These are phyloP conservation scores for Gossypium australe DNA, from an alignment of 345 rosid genomes.

Conservation along the genomic window DNA sequence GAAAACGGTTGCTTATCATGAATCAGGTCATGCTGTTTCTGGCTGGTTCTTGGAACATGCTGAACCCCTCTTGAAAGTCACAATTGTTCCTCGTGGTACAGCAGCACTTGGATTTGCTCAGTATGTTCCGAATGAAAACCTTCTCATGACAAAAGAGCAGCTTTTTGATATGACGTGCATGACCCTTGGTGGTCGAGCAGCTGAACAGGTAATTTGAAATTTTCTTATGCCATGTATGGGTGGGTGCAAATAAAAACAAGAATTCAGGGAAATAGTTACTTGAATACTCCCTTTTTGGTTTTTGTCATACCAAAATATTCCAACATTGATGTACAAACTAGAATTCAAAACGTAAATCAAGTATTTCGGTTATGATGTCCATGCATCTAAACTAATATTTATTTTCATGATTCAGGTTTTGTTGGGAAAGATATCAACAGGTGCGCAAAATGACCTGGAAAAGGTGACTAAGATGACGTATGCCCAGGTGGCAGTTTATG, in stretches of 20 bases:
- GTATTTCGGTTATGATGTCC: background rate
- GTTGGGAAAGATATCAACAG: constrained; percentile 85
- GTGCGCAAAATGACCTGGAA: constrained; percentile 94
- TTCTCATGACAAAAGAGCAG: constrained; percentile 92
- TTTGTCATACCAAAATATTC: background rate
- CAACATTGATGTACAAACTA: background rate
- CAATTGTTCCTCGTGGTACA: constrained; percentile 96
- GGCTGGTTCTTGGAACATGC: constrained; percentile 99
- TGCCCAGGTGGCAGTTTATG: constrained; percentile 93
- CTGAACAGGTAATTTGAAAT: constrained; percentile 64
- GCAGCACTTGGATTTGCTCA: constrained; percentile 97
- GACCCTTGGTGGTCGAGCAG: constrained; percentile 98
- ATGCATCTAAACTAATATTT: background rate
- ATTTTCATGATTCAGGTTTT: constrained; percentile 45
- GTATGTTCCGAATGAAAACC: constrained; percentile 93
- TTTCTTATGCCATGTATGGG: background rate
- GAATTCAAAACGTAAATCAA: background rate
- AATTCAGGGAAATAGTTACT: background rate
- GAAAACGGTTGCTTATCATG: constrained; percentile 90
- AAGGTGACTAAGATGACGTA: constrained; percentile 95
- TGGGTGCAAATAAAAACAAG: background rate
- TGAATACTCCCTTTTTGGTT: background rate
- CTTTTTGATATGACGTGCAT: constrained; percentile 92
- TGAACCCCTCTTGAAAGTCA: constrained; percentile 90
- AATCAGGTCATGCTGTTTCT: constrained; percentile 91